Evolutionary conservation across 306 rosid genomes (phyloP).

Genomic region (Carpinus fangiana): DNA sequence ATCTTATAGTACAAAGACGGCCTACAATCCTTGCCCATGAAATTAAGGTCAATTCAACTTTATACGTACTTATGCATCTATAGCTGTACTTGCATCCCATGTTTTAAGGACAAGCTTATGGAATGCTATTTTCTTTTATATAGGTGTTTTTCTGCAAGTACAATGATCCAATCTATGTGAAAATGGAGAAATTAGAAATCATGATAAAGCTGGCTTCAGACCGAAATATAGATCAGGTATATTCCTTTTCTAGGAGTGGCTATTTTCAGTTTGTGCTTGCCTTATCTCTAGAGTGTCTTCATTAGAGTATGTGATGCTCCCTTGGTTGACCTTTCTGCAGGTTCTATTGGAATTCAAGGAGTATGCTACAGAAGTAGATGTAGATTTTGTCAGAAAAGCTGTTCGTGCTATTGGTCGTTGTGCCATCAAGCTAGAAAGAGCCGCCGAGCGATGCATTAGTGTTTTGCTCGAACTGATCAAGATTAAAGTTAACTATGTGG

Average conservation of each 20-base stretch:
- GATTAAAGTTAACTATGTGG: constrained; percentile 98
- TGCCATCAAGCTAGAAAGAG: constrained; percentile 98
- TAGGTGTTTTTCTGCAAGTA: constrained; percentile 99
- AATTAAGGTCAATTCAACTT: constrained; percentile 72
- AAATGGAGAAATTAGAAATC: constrained; percentile 97
- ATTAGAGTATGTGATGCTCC: constrained; percentile 15
- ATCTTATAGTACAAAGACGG: constrained; percentile 96
- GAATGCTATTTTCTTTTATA: constrained; percentile 30
- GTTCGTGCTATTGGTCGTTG: constrained; percentile 99
- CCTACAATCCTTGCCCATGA: constrained; percentile 99
- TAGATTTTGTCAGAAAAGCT: constrained; percentile 95
- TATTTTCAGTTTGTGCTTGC: constrained; percentile 15
- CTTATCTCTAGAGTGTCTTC: not conserved
- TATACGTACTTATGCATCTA: constrained; percentile 13
- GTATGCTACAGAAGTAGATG: constrained; percentile 99
- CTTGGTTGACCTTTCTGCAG: constrained; percentile 42
- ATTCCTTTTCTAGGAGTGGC: constrained; percentile 17
- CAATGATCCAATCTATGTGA: constrained; percentile 98
- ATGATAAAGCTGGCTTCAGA: constrained; percentile 99
- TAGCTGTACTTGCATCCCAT: constrained; percentile 10
- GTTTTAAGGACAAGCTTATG: constrained; percentile 22
- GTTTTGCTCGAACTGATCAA: constrained; percentile 98
- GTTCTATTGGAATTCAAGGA: constrained; percentile 96
- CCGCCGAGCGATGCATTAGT: constrained; percentile 99
- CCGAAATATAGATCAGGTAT: constrained; percentile 95